These are phyloP conservation scores for Thalassiosira delicatula DNA, from an alignment of 352 stramenopile species.

Conservation along the genomic window DNA sequence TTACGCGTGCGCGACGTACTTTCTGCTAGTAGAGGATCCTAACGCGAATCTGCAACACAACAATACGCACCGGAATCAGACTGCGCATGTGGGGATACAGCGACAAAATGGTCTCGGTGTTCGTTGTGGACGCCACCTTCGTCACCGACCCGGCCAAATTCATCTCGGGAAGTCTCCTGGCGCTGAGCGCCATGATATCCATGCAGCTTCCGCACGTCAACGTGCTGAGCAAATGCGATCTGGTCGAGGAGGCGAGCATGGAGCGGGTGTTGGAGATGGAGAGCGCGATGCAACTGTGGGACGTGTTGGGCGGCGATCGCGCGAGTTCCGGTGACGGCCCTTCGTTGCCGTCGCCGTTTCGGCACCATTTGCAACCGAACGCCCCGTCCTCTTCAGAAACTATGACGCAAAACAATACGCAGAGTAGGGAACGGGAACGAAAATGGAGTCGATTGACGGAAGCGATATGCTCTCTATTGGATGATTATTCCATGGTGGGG, in stretches of 20 bases:
- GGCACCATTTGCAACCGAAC: conserved; percentile 3
- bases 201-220: conserved; percentile 98
- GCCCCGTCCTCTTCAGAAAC: neutral
- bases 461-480: conserved; percentile 81
- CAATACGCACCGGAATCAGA: too few relatives aligned
- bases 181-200: conserved; percentile 96
- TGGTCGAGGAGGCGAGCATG: conserved; percentile 89
- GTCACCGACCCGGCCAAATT: conserved; percentile 94
- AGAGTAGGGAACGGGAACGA: too few relatives aligned
- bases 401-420: conserved; percentile 27
- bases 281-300: conserved; percentile 75
- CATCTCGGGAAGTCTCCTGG: conserved; percentile 95
- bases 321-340: too few relatives aligned
- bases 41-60: too few relatives aligned
- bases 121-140: conserved; percentile 91
- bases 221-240: conserved; percentile 98
- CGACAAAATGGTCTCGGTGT: conserved; percentile 88
- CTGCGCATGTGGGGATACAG: conserved; percentile 89
- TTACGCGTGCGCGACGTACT: too few relatives aligned
- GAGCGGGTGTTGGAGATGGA: conserved; percentile 80
- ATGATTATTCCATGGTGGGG: conserved; percentile 97
- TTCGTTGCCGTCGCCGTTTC: conserved; percentile 15
- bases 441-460: conserved; percentile 77
- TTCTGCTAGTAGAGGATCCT: too few relatives aligned
- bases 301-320: conserved; percentile 69